Base-by-base conservation (phyloP, 176 grass and related monocot genomes). In the Carex pumila region DNA sequence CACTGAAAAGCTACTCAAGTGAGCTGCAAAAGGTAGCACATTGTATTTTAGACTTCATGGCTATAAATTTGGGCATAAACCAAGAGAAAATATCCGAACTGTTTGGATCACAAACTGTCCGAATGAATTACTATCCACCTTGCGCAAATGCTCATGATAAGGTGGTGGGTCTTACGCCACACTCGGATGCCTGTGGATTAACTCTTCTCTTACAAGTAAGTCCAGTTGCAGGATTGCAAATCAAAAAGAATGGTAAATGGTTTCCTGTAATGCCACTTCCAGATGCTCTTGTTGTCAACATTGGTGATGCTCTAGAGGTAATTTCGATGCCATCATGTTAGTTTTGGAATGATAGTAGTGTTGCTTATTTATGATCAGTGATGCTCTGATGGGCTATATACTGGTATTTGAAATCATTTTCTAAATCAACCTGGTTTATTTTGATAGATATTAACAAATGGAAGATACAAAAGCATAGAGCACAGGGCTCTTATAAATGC, bases 41-140 rank as follows among this genome's bases (percentile, higher is more conserved):
- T 30, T 61, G 56, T 2, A n/a, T 92, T 34, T 53, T 83, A 12
- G 14, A 21, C 1, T 79, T 83, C 64, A 83, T 92, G 73, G 86
- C 86, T 6, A 80, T 52, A 43, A 90, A 85, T 15, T 71, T 90
- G 63, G 61, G 81, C 34, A 10, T 76, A 79, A 65, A 82, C 52
- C 41, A 3, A 0, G 64, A 85, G n/a, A 65, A 83, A 30, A 12
- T 88, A 75, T 74, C 0, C 0, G 86, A 92, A 65, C 76, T 90
- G 59, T 86, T 79, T 36, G 68, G 22, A 1, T 60, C 74, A 11
- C 92, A 92, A 83, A 6, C 29, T 54, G 29, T 87, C 4, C 58
- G 88, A 19, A 88, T 94, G 52, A 88, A 88, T 68, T 94, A 92
- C 63, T 94, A 94, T 54, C 92, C 92, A 65, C 88, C 81, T 61